These are phyloP conservation scores for Backusella morwellensis DNA, from an alignment of 192 early-diverging fungal genomes.

Conservation along the genomic window DNA sequence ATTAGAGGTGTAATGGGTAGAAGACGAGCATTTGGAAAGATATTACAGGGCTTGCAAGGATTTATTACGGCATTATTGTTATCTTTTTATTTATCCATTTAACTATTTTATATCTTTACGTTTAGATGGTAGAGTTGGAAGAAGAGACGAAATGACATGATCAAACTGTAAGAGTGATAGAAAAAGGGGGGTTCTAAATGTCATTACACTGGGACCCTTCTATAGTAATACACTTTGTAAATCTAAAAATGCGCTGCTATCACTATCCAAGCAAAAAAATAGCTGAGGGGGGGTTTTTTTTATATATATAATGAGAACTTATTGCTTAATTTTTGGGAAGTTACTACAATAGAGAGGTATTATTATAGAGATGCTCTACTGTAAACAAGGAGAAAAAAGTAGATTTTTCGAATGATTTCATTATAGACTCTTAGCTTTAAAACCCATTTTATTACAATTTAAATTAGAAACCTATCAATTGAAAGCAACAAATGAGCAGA, in stretches of 20 bases:
- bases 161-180: not conserved
- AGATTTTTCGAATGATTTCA: not conserved
- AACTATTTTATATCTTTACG: not conserved
- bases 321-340: no score
- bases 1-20: conserved; percentile 16
- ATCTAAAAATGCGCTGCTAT: no score
- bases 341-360: no score
- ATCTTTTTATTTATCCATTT: not conserved
- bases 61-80: not conserved
- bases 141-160: conserved; percentile 26
- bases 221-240: no score
- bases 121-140: conserved; percentile 20
- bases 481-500: not conserved
- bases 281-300: no score
- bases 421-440: not conserved
- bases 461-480: conserved; percentile 17
- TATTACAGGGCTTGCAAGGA: conserved; percentile 19
- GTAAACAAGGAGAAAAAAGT: no score
- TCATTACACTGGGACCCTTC: no score
- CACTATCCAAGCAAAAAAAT: no score
- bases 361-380: no score
- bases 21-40: conserved; percentile 15
- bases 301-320: no score
- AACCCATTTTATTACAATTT: conserved; percentile 8
- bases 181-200: not conserved